Percentiles rank a stretch among this genome's conserved stretches.
These are phyloP conservation scores for Closterium sp. DNA, from an alignment of 139 green algal species.

Conservation along the genomic window DNA sequence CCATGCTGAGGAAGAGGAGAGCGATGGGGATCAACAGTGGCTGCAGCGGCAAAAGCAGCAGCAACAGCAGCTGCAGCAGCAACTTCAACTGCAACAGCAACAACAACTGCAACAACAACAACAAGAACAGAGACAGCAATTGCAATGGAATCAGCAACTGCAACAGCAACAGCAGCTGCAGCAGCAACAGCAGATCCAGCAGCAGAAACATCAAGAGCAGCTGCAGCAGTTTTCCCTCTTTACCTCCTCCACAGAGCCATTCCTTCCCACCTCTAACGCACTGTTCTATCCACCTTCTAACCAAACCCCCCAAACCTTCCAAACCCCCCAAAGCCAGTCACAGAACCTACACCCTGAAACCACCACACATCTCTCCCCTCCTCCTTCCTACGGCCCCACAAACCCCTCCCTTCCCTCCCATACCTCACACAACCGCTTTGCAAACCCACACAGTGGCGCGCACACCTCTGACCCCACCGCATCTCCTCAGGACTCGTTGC, in stretches of 20 bases:
- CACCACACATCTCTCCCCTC: background rate
- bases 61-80: background rate
- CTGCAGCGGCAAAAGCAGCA: background rate
- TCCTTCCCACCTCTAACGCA: background rate
- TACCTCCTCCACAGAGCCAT: background rate
- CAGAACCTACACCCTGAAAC: background rate
- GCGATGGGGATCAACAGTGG: background rate
- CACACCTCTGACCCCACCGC: background rate
- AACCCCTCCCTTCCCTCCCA: background rate
- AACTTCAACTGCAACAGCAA: background rate
- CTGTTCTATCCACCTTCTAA: background rate
- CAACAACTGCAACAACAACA: background rate
- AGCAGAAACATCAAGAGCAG: background rate
- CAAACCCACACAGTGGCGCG: background rate
- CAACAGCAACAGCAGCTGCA: no score
- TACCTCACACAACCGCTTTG: background rate
- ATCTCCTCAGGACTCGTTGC: background rate
- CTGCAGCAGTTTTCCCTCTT: background rate
- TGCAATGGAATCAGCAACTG: no score
- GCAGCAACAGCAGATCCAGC: background rate
- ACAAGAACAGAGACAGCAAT: background rate
- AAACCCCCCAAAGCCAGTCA: no score
- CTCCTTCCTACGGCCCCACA: background rate
- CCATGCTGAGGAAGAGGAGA: background rate
- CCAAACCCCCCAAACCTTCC: background rate